Evolutionary conservation across 306 rosid genomes (phyloP).

Genomic region (Cucumis hystrix): DNA sequence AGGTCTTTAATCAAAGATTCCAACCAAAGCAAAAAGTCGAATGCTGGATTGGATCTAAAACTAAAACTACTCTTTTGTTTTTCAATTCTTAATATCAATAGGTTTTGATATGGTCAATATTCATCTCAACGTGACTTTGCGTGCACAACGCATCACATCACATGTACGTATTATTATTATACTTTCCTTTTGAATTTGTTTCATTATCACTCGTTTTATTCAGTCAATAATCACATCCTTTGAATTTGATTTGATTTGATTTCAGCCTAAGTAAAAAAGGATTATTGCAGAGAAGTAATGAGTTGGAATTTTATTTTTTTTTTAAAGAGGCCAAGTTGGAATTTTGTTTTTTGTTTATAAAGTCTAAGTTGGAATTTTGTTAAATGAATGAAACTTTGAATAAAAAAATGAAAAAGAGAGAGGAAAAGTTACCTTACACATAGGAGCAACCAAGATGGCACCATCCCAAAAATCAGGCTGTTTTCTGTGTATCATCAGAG

Average conservation of each 20-base stretch:
- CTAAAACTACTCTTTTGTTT: neutral
- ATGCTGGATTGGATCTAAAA: neutral
- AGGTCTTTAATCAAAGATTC: neutral
- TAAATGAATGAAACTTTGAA: neutral
- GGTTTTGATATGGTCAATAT: neutral
- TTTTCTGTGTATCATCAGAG: conserved; percentile 47
- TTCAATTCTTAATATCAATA: neutral
- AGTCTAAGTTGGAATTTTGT: neutral
- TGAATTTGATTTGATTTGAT: too few species aligned
- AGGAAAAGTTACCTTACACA: conserved; percentile 61
- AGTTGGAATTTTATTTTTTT: too few species aligned
- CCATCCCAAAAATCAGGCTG: conserved; percentile 79
- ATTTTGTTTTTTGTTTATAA: too few species aligned
- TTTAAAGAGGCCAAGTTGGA: too few species aligned
- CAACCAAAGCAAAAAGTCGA: neutral
- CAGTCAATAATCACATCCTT: neutral
- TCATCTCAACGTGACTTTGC: neutral
- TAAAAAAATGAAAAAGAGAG: neutral
- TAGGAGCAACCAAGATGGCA: conserved; percentile 81
- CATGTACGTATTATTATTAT: neutral
- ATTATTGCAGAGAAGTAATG: too few species aligned
- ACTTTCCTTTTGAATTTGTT: too few species aligned
- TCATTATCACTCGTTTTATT: neutral
- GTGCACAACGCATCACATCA: neutral
- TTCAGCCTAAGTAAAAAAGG: too few species aligned